Evolutionary conservation across 495 filamentous ascomycete species (phyloP).

Genomic region (Penicillium cataractarum): DNA sequence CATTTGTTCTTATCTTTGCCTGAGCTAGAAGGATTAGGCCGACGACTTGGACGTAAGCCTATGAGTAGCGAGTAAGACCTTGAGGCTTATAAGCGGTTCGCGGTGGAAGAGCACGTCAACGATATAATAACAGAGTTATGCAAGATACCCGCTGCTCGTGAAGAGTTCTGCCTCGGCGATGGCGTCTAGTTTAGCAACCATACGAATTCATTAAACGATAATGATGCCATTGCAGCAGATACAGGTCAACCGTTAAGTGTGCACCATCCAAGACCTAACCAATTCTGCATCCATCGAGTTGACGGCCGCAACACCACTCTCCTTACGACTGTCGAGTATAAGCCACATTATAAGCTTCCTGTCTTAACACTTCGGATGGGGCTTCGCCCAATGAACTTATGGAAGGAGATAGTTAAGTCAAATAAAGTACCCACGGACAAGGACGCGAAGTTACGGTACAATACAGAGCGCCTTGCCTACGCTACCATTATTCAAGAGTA

Average conservation of each 20-base stretch:
- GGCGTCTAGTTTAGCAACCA: constrained; percentile 20
- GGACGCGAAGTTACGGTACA: constrained; percentile 2
- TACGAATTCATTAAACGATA: constrained; percentile 22
- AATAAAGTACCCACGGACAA: constrained; percentile 1
- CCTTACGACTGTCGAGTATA: neutral
- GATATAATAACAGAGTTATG: constrained; percentile 28
- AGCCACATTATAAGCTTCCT: constrained; percentile 1
- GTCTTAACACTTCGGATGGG: neutral
- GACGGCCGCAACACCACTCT: neutral
- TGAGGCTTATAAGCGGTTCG: constrained; percentile 22
- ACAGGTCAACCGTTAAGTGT: neutral
- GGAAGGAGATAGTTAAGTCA: constrained; percentile 3
- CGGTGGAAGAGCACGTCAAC: constrained; percentile 24
- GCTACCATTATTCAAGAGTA: constrained; percentile 30
- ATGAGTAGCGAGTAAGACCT: constrained; percentile 26
- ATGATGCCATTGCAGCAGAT: neutral
- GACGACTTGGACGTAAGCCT: constrained; percentile 12
- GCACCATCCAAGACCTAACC: constrained; percentile 17
- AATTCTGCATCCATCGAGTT: constrained; percentile 28
- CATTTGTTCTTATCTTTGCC: constrained; percentile 18
- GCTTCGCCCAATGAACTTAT: neutral
- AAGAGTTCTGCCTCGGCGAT: constrained; percentile 24
- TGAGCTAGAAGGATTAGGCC: constrained; percentile 20
- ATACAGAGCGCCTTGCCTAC: neutral
- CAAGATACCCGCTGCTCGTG: constrained; percentile 19